Evolutionary conservation across 2,329 filamentous ascomycete species (phyloP), one percentile per base, ranked within the genome.

Genomic region (Colletotrichum lini): DNA sequence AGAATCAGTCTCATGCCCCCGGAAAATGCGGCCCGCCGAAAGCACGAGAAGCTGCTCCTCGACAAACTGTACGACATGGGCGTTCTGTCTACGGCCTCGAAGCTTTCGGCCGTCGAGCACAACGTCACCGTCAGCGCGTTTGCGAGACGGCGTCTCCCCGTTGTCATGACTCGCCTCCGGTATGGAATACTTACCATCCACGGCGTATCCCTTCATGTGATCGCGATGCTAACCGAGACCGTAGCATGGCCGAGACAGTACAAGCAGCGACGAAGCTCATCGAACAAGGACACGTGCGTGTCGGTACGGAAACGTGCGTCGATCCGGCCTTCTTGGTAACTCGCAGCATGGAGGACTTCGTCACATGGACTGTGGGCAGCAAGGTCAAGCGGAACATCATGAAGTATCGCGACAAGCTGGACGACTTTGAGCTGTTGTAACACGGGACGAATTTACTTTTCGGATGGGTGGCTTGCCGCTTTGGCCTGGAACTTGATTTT

Each of bases 341-440:
- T 47, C 88, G 95, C 74, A 93, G 91, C 72, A 94, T 97, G 88
- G 96, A 98, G 83, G 96, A 98, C 83, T 98, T 97, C 80, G 93
- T 98, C 21, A 98, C 96, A 0, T 98, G 96, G 96, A 92, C 96
- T 12, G 94, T 97, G 77, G 94, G 94, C 72, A 97, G 94, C 82
- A 98, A 98, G 93, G 95, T 98, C 81, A 98, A 97, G 92, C 90
- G 93, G 79, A 96, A 95, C 80, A 97, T 98, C 74, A 92, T 98
- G 90, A 94, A 94, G 83, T 98, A 98, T 81, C 91, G 94, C 77
- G 95, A 98, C 82, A 94, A 97, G 86, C 83, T 98, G 83, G 96
- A 98, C 83, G 96, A 98, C 83, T 98, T 97, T 79, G 96, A 98
- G 84, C 84, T 98, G 79, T 84, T 97, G 77, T 96, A 82, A 90